A percentile compares a stretch with the other conserved stretches of the same genome.
These are phyloP conservation scores for Russula sp. DNA, from an alignment of 768 basidiomycete genomes.

Conservation along the genomic window DNA sequence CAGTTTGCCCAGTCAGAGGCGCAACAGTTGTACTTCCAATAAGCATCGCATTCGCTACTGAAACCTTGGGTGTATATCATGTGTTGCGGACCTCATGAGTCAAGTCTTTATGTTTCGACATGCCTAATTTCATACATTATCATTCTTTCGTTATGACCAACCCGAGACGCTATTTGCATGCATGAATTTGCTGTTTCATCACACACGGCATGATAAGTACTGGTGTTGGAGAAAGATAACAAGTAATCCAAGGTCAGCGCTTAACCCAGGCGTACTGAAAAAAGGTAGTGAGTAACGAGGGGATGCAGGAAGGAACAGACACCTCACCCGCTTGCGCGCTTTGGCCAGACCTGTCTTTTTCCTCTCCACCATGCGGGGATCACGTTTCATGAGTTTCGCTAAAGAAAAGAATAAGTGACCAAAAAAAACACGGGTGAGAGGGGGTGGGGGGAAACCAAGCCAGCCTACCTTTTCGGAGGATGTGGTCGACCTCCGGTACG, in stretches of 20 bases:
- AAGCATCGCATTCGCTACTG: neutral
- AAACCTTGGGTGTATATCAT: neutral
- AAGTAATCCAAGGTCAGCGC: conserved; percentile 45
- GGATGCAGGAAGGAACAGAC: conserved; percentile 9
- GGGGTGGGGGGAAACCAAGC: neutral
- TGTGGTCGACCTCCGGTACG: conserved; percentile 53
- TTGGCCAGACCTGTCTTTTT: conserved; percentile 94
- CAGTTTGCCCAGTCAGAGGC: conserved; percentile 82
- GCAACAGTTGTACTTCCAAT: conserved; percentile 57
- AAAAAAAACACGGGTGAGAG: neutral
- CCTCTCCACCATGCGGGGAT: conserved; percentile 96
- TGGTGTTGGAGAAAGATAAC: neutral
- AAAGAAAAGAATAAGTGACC: conserved; percentile 14
- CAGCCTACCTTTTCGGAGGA: conserved; percentile 66
- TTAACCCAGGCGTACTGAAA: conserved; percentile 92
- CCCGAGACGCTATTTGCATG: conserved; percentile 3
- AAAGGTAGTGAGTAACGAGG: conserved; percentile 19
- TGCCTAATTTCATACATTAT: conserved; percentile 17
- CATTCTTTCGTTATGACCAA: conserved; percentile 10
- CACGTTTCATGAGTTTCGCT: conserved; percentile 85
- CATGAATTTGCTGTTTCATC: conserved; percentile 1
- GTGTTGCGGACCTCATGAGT: conserved; percentile 1
- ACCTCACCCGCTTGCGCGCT: conserved; percentile 81
- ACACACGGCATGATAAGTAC: neutral
- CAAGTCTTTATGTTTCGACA: conserved; percentile 3